Conservation (phyloP, 257 asterid species). For the Penstemon barbatus region DNA sequence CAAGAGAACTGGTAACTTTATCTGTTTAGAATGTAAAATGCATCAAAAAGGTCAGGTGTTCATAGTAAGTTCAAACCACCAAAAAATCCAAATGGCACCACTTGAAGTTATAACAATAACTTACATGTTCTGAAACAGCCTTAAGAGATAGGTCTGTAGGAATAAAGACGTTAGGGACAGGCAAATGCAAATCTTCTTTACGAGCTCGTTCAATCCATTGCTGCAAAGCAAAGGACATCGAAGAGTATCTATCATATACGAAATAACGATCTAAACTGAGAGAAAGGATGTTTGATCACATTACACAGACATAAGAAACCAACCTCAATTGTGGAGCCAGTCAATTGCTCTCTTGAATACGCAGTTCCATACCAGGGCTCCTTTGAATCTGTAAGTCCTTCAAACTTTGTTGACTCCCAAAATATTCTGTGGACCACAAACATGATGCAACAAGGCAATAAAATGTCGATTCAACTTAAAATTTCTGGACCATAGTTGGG, state of each 20-base stretch:
- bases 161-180: slow-evolving; percentile 76
- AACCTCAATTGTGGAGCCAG: slow-evolving; percentile 75
- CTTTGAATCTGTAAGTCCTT: slow-evolving; percentile 55
- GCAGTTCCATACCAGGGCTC: slow-evolving; percentile 99
- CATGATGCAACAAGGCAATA: slow-evolving; percentile 7
- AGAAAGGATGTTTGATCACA: slow-evolving; percentile 20
- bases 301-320: slow-evolving; percentile 31
- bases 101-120: slow-evolving; percentile 25
- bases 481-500: slow-evolving; percentile 22
- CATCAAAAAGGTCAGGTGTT: slow-evolving; percentile 32
- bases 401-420: slow-evolving; percentile 93
- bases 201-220: slow-evolving; percentile 75
- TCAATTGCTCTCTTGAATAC: slow-evolving; percentile 62
- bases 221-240: slow-evolving; percentile 45
- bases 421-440: slow-evolving; percentile 61
- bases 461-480: slow-evolving; percentile 7
- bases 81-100: slow-evolving; percentile 12
- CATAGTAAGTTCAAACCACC: slow-evolving; percentile 19
- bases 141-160: slow-evolving; percentile 89
- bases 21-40: slow-evolving; percentile 49
- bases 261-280: slow-evolving; percentile 17
- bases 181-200: slow-evolving; percentile 67
- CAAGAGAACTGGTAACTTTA: slow-evolving; percentile 63
- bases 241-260: slow-evolving; percentile 18
- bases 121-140: slow-evolving; percentile 60